Base-by-base conservation (phyloP, 1,284 basidiomycete genomes). In the Leccinum huronense region DNA sequence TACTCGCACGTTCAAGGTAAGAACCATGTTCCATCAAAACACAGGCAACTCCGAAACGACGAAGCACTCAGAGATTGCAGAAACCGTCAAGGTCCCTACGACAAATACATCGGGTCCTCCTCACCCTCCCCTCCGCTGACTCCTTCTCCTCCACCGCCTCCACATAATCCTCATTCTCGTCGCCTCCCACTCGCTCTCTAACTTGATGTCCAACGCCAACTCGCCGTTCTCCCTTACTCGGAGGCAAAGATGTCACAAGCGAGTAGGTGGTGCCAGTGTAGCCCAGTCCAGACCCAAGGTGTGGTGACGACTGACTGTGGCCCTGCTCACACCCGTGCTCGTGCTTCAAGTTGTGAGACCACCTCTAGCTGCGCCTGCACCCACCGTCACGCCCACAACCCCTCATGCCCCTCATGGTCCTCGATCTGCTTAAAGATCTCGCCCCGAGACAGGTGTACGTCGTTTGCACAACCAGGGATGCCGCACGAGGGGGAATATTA, bases 391-490 rank as follows among this genome's bases (percentile, higher is more conserved):
- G 98, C 95, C 56, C 94, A 86, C 1, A 98, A 82, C 2, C 95
- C 87, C 77, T 98, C 97, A 73, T 98, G 95, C 69, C 96, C 85
- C 74, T 98, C 95, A 2, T 95, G 84, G 75, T 98, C 96, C 71
- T 97, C 95, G 66, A 98, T 97, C 4, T 95, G 88, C 56, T 91
- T 87, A 67, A 95, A 85, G 30, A 95, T 87, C 65, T 97, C 94
- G 51, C 81, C 74, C 61, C 79, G 84, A 57, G 79, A 86, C 69
- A 87, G 87, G 75, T 66, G 73, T 0, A 27, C 23, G 5, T 69
- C 68, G 3, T 63, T 48, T 10, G 30, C 62, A 1, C 60, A 5
- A n/a, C 40, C 23, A 3, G 63, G 10, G 5, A 19, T 14, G 13
- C 58, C 56, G 4, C 65, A 63, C 3, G 63, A 64, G 13, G 64